phyloP scores from a whole-genome alignment of 2,329 filamentous ascomycete genomes.

The Fusarium sp. region DNA sequence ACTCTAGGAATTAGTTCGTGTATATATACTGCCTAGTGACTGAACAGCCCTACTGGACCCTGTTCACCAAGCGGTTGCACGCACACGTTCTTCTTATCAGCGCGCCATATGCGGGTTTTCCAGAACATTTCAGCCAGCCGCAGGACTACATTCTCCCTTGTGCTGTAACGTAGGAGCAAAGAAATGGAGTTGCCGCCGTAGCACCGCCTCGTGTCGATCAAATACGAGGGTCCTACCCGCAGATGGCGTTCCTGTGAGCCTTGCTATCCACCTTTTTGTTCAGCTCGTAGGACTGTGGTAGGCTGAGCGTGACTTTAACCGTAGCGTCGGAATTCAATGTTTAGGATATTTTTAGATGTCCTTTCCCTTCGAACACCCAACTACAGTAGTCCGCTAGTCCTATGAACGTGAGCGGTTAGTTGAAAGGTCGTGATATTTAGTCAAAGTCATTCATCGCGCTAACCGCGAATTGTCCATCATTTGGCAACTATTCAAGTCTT shows the following conservation, averaged over 20 bases:
- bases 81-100: constrained; percentile 3
- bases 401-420: not conserved
- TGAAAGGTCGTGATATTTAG: not conserved
- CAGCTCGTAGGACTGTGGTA: constrained; percentile 9
- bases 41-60: constrained; percentile 1
- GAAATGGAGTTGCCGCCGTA: constrained; percentile 24
- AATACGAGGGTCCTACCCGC: constrained; percentile 35
- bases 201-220: constrained; percentile 36
- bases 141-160: not conserved
- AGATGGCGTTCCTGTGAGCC: constrained; percentile 29
- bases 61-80: not conserved
- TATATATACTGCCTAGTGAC: constrained; percentile 15
- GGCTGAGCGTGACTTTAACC: constrained; percentile 11
- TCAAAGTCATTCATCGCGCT: not conserved
- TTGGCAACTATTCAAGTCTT: too few species aligned
- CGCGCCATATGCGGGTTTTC: constrained; percentile 19
- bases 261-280: constrained; percentile 24
- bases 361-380: not conserved
- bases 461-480: not conserved
- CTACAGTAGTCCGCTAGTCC: not conserved
- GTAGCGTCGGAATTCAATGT: constrained; percentile 25
- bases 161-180: constrained; percentile 19
- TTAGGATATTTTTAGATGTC: constrained; percentile 23
- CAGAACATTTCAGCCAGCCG: constrained; percentile 10
- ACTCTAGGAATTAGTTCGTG: constrained; percentile 23